Conservation (phyloP, 805 yeast genomes). For the Yamadazyma olivae region DNA sequence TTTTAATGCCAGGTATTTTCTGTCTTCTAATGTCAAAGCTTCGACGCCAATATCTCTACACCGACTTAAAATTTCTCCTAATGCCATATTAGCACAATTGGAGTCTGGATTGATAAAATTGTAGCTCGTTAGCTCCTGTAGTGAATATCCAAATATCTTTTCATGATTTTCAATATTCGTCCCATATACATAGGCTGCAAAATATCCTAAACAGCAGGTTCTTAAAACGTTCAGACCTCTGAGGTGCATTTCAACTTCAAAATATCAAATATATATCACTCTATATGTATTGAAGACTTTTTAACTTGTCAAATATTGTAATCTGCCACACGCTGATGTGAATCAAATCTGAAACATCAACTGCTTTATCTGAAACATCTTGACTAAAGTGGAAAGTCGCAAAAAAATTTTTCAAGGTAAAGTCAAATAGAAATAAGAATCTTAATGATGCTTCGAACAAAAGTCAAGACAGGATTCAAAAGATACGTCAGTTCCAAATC, state of each 20-base stretch:
- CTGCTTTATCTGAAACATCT: background rate
- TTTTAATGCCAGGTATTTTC: slow-evolving; percentile 40
- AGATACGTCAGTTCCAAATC: background rate
- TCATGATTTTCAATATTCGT: no score
- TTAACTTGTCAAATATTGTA: no score
- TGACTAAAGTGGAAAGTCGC: no score
- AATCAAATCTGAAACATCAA: slow-evolving; percentile 3
- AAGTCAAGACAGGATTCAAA: background rate
- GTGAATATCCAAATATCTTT: slow-evolving; percentile 1
- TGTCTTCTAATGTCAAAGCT: slow-evolving; percentile 25
- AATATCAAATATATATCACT: no score
- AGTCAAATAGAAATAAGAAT: background rate
- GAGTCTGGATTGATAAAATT: slow-evolving; percentile 7
- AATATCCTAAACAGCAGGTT: no score
- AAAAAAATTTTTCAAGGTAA: background rate
- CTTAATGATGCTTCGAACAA: no score
- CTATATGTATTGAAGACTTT: no score
- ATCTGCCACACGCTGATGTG: no score
- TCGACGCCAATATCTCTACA: slow-evolving; percentile 44
- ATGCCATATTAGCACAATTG: slow-evolving; percentile 39
- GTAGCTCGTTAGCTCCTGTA: slow-evolving; percentile 4
- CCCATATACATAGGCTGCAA: no score
- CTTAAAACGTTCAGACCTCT: no score
- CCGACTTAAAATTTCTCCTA: slow-evolving; percentile 33
- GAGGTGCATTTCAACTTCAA: no score